These are phyloP conservation scores for Trichoderma sp. DNA, from an alignment of 2,329 filamentous ascomycete genomes.

Conservation along the genomic window DNA sequence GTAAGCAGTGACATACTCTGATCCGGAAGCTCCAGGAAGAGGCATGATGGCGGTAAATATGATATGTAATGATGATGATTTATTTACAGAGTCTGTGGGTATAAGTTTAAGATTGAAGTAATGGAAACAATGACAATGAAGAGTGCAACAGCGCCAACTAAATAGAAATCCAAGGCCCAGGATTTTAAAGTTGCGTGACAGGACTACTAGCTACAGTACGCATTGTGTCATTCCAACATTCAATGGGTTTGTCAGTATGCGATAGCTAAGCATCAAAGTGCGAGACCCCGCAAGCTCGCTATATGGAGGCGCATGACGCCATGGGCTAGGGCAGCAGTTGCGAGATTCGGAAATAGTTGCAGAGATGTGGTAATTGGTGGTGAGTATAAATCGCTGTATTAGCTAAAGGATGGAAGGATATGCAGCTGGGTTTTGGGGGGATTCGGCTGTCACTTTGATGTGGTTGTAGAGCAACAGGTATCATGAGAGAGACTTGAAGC, in stretches of 20 bases:
- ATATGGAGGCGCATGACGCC: slow-evolving; percentile 11
- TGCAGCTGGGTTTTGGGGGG: background rate
- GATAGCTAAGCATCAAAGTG: background rate
- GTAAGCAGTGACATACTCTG: background rate
- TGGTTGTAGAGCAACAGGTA: background rate
- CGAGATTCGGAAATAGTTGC: background rate
- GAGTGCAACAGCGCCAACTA: background rate
- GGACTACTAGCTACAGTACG: background rate
- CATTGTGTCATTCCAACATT: background rate
- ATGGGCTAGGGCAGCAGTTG: background rate
- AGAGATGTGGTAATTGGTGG: too few species aligned
- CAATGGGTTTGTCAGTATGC: background rate
- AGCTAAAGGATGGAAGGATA: too few species aligned
- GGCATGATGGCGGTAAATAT: background rate
- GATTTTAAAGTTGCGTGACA: background rate
- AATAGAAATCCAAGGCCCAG: background rate
- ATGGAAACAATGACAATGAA: background rate
- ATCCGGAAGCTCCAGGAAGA: background rate
- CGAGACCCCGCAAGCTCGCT: slow-evolving; percentile 11
- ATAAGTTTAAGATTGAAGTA: background rate
- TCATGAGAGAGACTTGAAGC: background rate
- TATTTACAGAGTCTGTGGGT: background rate
- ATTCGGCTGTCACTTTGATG: background rate
- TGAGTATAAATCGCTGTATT: too few species aligned
- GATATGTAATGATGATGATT: background rate